Percentiles rank a stretch among this genome's conserved stretches.
These are phyloP conservation scores for Zoysia matrella DNA, from an alignment of 202 grass and related monocot species.

Conservation along the genomic window DNA sequence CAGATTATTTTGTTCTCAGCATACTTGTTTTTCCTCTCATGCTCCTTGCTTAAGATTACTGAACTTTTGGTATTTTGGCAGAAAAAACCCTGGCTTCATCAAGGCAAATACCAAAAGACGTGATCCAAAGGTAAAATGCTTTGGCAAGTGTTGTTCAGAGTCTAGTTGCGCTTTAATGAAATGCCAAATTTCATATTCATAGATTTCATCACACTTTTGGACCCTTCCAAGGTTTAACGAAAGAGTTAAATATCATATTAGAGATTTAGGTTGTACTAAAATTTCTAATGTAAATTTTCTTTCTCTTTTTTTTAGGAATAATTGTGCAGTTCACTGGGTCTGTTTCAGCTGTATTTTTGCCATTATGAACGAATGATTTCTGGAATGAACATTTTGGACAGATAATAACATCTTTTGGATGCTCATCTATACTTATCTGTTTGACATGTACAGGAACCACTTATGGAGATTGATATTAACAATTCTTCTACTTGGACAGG, in stretches of 20 bases:
- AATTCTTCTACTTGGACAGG: slow-evolving; percentile 81
- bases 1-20: slow-evolving; percentile 29
- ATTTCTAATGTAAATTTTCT: no score
- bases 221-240: background rate
- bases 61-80: slow-evolving; percentile 47
- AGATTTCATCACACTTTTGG: background rate
- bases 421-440: slow-evolving; percentile 21
- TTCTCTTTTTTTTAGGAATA: no score
- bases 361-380: slow-evolving; percentile 26
- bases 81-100: slow-evolving; percentile 95
- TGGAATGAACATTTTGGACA: slow-evolving; percentile 29
- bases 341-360: slow-evolving; percentile 26
- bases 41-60: slow-evolving; percentile 27
- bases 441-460: slow-evolving; percentile 67
- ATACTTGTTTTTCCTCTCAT: slow-evolving; percentile 22
- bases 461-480: slow-evolving; percentile 82
- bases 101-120: slow-evolving; percentile 69
- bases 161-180: slow-evolving; percentile 10
- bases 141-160: slow-evolving; percentile 26
- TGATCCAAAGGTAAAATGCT: slow-evolving; percentile 61
- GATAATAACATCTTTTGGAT: slow-evolving; percentile 23
- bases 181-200: slow-evolving; percentile 17
- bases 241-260: slow-evolving; percentile 33
- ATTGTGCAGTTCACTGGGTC: background rate
- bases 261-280: background rate